Conservation (phyloP, 129 eudicot species). For the Glebionis coronaria region DNA sequence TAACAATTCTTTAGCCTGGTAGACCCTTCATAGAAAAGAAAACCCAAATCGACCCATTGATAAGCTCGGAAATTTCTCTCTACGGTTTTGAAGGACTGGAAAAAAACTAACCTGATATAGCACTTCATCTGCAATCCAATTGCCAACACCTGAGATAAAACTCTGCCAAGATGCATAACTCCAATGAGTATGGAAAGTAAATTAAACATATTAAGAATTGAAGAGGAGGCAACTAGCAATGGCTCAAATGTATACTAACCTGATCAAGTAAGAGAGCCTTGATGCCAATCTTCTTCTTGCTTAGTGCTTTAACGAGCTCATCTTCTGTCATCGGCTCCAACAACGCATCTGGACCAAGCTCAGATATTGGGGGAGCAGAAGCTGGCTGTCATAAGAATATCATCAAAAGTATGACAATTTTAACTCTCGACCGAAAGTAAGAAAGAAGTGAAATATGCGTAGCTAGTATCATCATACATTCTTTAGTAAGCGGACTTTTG, state of each 20-base stretch:
- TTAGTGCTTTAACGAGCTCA: constrained; percentile 50
- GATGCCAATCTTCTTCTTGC: constrained; percentile 78
- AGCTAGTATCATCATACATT: constrained; percentile 43
- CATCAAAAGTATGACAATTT: constrained; percentile 1
- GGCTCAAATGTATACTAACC: constrained; percentile 36
- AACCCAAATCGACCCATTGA: too few species aligned
- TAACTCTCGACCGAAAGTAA: background rate
- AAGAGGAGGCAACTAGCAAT: background rate
- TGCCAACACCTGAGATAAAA: constrained; percentile 93
- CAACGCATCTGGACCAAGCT: constrained; percentile 95
- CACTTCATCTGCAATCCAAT: constrained; percentile 99
- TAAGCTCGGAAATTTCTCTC: too few species aligned
- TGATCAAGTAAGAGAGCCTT: constrained; percentile 93
- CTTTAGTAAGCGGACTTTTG: constrained; percentile 83
- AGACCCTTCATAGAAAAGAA: too few species aligned
- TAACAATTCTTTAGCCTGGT: background rate
- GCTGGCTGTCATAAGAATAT: constrained; percentile 53
- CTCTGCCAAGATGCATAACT: constrained; percentile 51
- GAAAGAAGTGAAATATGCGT: constrained; percentile 1
- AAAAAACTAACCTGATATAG: constrained; percentile 65
- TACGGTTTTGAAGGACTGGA: background rate
- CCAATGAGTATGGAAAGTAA: constrained; percentile 8
- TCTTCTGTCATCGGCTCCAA: constrained; percentile 66
- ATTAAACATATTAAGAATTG: background rate
- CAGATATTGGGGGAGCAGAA: constrained; percentile 72